These are phyloP conservation scores for Scytalidium sp. DNA, from an alignment of 2,329 filamentous ascomycete genomes.

Conservation along the genomic window DNA sequence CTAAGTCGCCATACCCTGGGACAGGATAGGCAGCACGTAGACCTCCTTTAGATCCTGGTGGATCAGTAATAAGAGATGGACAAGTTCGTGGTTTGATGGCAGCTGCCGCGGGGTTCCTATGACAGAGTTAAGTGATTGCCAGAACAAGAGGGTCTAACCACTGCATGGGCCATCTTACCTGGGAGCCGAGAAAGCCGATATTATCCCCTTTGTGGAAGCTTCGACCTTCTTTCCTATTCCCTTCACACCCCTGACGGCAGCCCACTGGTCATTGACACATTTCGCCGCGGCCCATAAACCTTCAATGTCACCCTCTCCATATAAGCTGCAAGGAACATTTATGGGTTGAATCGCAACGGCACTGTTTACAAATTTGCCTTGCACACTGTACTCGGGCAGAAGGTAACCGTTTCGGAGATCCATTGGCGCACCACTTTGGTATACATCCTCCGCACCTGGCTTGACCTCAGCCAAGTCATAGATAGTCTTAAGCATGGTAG, in stretches of 20 bases:
- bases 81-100: slow-evolving; percentile 4
- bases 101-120: neutral
- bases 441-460: slow-evolving; percentile 2
- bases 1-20: neutral
- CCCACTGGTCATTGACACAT: slow-evolving; percentile 4
- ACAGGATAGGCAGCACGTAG: slow-evolving; percentile 1
- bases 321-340: slow-evolving; percentile 4
- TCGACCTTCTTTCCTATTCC: slow-evolving; percentile 10
- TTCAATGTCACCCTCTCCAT: neutral
- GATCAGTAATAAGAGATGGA: slow-evolving; percentile 10
- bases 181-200: too few relatives aligned
- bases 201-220: slow-evolving; percentile 13
- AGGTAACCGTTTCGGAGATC: slow-evolving; percentile 11
- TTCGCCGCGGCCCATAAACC: slow-evolving; percentile 6
- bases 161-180: too few relatives aligned
- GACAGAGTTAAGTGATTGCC: neutral
- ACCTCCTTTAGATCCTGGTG: slow-evolving; percentile 7
- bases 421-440: slow-evolving; percentile 5
- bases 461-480: slow-evolving; percentile 1
- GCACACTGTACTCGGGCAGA: slow-evolving; percentile 1
- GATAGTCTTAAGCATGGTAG: slow-evolving; percentile 4
- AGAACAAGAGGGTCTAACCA: neutral
- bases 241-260: slow-evolving; percentile 1
- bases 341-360: slow-evolving; percentile 7
- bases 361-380: slow-evolving; percentile 7